Conservation (phyloP, 441 rosid genomes). For the Omphalea diandra region DNA sequence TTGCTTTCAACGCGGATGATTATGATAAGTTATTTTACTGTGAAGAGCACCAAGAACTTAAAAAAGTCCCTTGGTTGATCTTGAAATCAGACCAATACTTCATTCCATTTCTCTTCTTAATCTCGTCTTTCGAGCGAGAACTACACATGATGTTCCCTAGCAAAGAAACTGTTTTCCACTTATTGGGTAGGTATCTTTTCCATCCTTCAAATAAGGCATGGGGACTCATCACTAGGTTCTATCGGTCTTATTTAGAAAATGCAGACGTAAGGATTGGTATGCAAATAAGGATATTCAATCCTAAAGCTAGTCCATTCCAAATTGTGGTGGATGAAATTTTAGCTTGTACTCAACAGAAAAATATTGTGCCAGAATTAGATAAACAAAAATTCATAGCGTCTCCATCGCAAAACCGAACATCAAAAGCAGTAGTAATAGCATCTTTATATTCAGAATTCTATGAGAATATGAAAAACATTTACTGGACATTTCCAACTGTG, state of each 20-base stretch:
- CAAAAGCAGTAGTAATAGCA: slow-evolving; percentile 50
- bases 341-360: slow-evolving; percentile 38
- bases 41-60: slow-evolving; percentile 30
- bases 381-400: slow-evolving; percentile 14
- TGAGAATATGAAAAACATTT: slow-evolving; percentile 40
- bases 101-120: slow-evolving; percentile 62
- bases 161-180: slow-evolving; percentile 59
- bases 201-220: slow-evolving; percentile 66
- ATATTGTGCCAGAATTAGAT: slow-evolving; percentile 41
- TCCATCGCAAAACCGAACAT: slow-evolving; percentile 21
- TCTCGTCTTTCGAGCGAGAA: slow-evolving; percentile 46
- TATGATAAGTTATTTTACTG: slow-evolving; percentile 25
- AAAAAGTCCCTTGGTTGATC: slow-evolving; percentile 63
- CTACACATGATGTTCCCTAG: slow-evolving; percentile 52
- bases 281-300: slow-evolving; percentile 53
- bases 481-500: slow-evolving; percentile 44
- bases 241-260: slow-evolving; percentile 53
- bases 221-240: slow-evolving; percentile 63
- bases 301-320: slow-evolving; percentile 43
- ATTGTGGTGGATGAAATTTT: slow-evolving; percentile 51
- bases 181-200: slow-evolving; percentile 63
- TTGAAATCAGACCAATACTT: slow-evolving; percentile 62
- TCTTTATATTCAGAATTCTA: slow-evolving; percentile 55
- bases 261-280: slow-evolving; percentile 61
- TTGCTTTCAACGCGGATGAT: slow-evolving; percentile 47